Evolutionary conservation across 2,329 filamentous ascomycete genomes (phyloP), one percentile per base, ranked within the genome.

Genomic region (Aspergillus sp.): DNA sequence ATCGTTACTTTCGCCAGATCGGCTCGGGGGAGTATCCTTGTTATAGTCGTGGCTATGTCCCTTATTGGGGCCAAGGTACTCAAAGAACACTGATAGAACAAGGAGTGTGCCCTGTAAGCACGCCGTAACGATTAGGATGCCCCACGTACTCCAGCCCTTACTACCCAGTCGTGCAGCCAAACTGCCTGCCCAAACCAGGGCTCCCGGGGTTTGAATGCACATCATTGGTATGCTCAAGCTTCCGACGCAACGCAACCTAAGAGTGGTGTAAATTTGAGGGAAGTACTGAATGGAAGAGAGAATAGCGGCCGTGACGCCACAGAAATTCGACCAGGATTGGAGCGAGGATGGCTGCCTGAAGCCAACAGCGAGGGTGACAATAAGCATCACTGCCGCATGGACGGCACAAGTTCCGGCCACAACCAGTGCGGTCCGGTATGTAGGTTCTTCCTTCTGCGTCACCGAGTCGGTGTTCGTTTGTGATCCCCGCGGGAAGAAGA

Each of bases 181-280:
- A 72, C 92, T 97, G 12, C 83, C 88, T 0, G 93, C 92, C 77
- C 96, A 98, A 6, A 99, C 78, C 65, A 96, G 88, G 58, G 91
- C 92, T 0, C 95, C 95, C 0, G 95, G 95, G 0, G 93, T 97
- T 74, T 99, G 95, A 34, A 99, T 96, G 71, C 90, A 89, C 93
- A 99, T 98, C 89, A 97, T 98, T 4, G 91, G 89, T 56, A 99
- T 95, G 69, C 91, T 96, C 66, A 99, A 78, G 72, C 92, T 96
- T 54, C 92, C 92, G 2, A 96, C 89, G 67, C 93, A 88, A 71
- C 93, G 89, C 57, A 97, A 80, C 52, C 81, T 84, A 77, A 90
- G 96, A 0, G 95, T 99, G 52, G 90, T 97, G 78, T 87, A 92
- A 63, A 99, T 96, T 76, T 99, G 95, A 0, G 95, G 95, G 15